These are phyloP conservation scores for Raphanus raphanistrum DNA, from an alignment of 345 rosid species.

Conservation along the genomic window DNA sequence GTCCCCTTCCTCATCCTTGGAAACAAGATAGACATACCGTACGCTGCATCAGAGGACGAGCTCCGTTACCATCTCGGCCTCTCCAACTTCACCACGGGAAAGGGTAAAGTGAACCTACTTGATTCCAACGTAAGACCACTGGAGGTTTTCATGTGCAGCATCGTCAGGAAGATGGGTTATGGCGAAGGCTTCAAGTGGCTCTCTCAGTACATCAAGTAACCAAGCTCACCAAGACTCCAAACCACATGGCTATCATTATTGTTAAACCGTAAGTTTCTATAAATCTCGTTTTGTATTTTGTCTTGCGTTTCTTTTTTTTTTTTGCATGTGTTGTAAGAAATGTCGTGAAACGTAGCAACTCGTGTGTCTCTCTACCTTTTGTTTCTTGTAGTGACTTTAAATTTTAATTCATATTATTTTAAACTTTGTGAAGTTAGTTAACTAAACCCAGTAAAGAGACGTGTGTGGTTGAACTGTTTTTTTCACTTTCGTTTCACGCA, in stretches of 20 bases:
- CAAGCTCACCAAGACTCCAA: neutral
- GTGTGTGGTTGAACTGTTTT: constrained; percentile 33
- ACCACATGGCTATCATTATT: neutral
- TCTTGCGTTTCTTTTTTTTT: neutral
- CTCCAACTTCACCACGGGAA: constrained; percentile 72
- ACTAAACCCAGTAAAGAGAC: constrained; percentile 23
- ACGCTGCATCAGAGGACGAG: constrained; percentile 86
- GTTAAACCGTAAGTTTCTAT: constrained; percentile 18
- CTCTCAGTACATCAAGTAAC: constrained; percentile 74
- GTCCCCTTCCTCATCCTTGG: constrained; percentile 77
- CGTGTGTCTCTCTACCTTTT: neutral
- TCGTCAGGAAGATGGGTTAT: constrained; percentile 82
- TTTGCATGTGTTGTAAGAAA: constrained; percentile 24
- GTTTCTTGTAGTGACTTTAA: constrained; percentile 16
- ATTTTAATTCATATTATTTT: constrained; percentile 9
- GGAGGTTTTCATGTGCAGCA: constrained; percentile 87
- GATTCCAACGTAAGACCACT: constrained; percentile 74
- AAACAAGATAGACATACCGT: constrained; percentile 81
- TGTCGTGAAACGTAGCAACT: constrained; percentile 19
- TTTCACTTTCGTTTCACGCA: constrained; percentile 31
- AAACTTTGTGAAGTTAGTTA: constrained; percentile 33
- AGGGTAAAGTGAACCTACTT: constrained; percentile 64
- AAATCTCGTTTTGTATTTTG: constrained; percentile 2
- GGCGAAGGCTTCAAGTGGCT: constrained; percentile 86
- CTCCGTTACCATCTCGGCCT: constrained; percentile 70